Conservation (phyloP, 1,284 basidiomycete species). For the Sporisorium sorghi region DNA sequence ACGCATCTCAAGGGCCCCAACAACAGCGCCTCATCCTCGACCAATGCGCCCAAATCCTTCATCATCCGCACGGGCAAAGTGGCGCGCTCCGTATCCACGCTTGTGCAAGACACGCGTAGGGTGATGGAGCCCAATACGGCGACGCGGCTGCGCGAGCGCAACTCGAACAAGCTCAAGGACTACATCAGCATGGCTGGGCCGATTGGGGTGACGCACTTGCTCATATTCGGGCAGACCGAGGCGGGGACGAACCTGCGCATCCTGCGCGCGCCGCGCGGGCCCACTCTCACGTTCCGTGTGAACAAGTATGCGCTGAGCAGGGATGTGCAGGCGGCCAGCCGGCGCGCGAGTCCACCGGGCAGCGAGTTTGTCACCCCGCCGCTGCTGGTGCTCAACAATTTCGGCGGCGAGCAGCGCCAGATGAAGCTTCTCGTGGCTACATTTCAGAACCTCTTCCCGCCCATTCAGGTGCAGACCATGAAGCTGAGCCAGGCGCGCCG, state of each 20-base stretch:
- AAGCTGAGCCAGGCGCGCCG: slow-evolving; percentile 73
- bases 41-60: slow-evolving; percentile 73
- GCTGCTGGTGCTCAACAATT: slow-evolving; percentile 76
- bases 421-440: slow-evolving; percentile 77
- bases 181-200: slow-evolving; percentile 92
- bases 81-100: slow-evolving; percentile 84
- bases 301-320: slow-evolving; percentile 91
- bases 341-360: slow-evolving; percentile 77
- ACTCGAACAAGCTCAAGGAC: slow-evolving; percentile 91
- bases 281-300: slow-evolving; percentile 91
- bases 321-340: slow-evolving; percentile 79
- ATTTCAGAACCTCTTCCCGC: slow-evolving; percentile 88
- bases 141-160: slow-evolving; percentile 84
- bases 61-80: slow-evolving; percentile 96
- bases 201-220: slow-evolving; percentile 89
- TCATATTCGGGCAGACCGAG: slow-evolving; percentile 77
- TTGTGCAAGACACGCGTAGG: slow-evolving; percentile 90
- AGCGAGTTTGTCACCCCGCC: slow-evolving; percentile 88
- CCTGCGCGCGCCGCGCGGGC: slow-evolving; percentile 88
- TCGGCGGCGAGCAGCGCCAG: slow-evolving; percentile 79
- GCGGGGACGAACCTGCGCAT: slow-evolving; percentile 84
- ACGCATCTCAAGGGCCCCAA: slow-evolving; percentile 66
- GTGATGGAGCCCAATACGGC: slow-evolving; percentile 99
- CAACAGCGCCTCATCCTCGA: slow-evolving; percentile 49
- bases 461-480: slow-evolving; percentile 78